phyloP scores from a whole-genome alignment of 2,329 filamentous ascomycete genomes.

The Ambrosiella xylebori region DNA sequence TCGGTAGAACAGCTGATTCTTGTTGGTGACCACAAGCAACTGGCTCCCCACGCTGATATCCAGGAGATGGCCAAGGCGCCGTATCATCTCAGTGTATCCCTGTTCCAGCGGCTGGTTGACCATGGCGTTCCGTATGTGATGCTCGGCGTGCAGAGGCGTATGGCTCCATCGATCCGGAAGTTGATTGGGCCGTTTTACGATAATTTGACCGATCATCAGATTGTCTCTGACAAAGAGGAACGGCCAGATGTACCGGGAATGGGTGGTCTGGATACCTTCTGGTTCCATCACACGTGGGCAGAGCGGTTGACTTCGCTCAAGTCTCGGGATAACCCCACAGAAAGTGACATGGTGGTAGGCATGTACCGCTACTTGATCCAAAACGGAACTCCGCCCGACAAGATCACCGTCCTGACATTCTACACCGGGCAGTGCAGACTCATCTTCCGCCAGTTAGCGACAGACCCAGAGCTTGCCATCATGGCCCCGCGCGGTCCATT shows the following conservation, averaged over 20 bases:
- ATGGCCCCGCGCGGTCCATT: slow-evolving; percentile 16
- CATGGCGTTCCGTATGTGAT: slow-evolving; percentile 46
- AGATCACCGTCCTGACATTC: slow-evolving; percentile 72
- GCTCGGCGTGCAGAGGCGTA: slow-evolving; percentile 49
- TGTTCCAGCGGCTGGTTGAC: slow-evolving; percentile 64
- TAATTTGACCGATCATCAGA: slow-evolving; percentile 26
- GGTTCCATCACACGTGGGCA: slow-evolving; percentile 36
- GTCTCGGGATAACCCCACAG: slow-evolving; percentile 51
- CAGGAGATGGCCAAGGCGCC: slow-evolving; percentile 39
- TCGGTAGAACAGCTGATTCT: slow-evolving; percentile 37
- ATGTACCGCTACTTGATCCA: slow-evolving; percentile 56
- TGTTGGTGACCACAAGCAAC: slow-evolving; percentile 66
- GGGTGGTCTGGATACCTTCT: slow-evolving; percentile 21
- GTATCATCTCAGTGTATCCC: slow-evolving; percentile 52
- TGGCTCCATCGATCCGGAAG: slow-evolving; percentile 29
- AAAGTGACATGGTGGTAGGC: slow-evolving; percentile 58
- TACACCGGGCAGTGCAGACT: slow-evolving; percentile 58
- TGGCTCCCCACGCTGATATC: slow-evolving; percentile 52
- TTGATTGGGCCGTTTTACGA: slow-evolving; percentile 33
- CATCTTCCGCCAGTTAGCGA: background rate
- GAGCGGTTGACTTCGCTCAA: slow-evolving; percentile 46
- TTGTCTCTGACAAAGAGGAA: slow-evolving; percentile 20
- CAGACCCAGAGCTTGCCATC: background rate
- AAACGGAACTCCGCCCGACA: slow-evolving; percentile 40
- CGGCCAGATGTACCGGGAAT: slow-evolving; percentile 30